Percentiles rank a stretch among this genome's conserved stretches.
These are phyloP conservation scores for Cystobasidium onofrii DNA, from an alignment of 768 basidiomycete genomes.

Conservation along the genomic window DNA sequence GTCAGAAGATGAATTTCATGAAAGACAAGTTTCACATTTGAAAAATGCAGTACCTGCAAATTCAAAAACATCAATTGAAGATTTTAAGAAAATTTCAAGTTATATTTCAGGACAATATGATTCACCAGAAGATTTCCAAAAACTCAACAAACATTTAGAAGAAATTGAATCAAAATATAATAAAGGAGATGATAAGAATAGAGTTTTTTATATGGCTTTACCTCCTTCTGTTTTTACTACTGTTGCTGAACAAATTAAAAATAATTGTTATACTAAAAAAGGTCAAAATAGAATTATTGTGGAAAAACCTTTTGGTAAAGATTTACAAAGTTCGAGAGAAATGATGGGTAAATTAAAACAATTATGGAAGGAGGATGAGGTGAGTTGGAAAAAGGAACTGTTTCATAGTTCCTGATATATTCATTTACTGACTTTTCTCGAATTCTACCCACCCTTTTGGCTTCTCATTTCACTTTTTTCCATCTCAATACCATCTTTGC, in stretches of 20 bases:
- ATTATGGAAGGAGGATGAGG: slow-evolving; percentile 86
- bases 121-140: slow-evolving; percentile 66
- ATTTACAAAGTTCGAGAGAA: slow-evolving; percentile 70
- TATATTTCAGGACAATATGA: slow-evolving; percentile 88
- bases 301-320: slow-evolving; percentile 98
- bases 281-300: slow-evolving; percentile 88
- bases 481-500: no score
- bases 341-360: slow-evolving; percentile 71
- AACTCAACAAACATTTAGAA: slow-evolving; percentile 65
- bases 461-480: no score
- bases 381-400: no score
- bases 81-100: slow-evolving; percentile 70
- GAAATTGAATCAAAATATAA: slow-evolving; percentile 75
- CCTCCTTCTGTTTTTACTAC: slow-evolving; percentile 93
- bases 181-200: slow-evolving; percentile 51
- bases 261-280: slow-evolving; percentile 63
- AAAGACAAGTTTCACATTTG: slow-evolving; percentile 74
- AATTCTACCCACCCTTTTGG: no score
- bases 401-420: no score
- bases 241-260: slow-evolving; percentile 73
- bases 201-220: slow-evolving; percentile 92
- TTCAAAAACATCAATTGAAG: slow-evolving; percentile 58
- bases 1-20: slow-evolving; percentile 73
- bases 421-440: not conserved
- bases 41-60: slow-evolving; percentile 58